Evolutionary conservation across 768 basidiomycete species (phyloP), one percentile per base, ranked within the genome.

Genomic region (Leccinum subgranulosum): DNA sequence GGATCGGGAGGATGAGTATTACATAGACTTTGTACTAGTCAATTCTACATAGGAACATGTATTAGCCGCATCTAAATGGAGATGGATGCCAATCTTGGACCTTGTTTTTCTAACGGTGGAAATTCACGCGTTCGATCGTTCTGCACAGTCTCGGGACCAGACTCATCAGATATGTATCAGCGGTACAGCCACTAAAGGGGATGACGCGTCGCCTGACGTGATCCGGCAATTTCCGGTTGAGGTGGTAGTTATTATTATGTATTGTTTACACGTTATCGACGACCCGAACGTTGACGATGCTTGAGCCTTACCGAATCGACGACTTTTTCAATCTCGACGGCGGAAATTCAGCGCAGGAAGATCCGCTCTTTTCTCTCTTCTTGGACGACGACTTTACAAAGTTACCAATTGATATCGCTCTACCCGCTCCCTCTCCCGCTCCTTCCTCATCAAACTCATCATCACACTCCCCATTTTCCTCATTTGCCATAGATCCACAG

Each of bases 251-350:
- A 31, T 31, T 31, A 31, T 31, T 27, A 4, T 31, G 2, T 36
- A 12, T 15, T 34, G 33, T 49, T n/a, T 49, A 15, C 9, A 39
- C 8, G 8, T 2, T 36, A 36, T 36, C 36, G 6, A 36, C 34
- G 14, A 17, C 10, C 28, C 28, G 11, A 7, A n/a, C 48, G 28
- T 10, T 27, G 15, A 29, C 6, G 12, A 65, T 66, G 65, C 65
- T 66, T 29, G 65, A 68, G 49, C 65, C 65, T 15, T 66, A 67
- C 65, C 15, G 65, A 53, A 65, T 87, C 64, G 81, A 78, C 68
- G 85, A 88, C 65, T 81, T 86, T 62, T 82, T 89, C 73, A 82
- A 88, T 69, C 76, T 85, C 51, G 87, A 89, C 59, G 77, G 84
- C 55, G 79, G 83, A 55, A 68, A 70, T 6, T 45, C 62, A 19